Evolutionary conservation across 2,329 filamentous ascomycete genomes (phyloP).

Genomic region (Chalara sp.): DNA sequence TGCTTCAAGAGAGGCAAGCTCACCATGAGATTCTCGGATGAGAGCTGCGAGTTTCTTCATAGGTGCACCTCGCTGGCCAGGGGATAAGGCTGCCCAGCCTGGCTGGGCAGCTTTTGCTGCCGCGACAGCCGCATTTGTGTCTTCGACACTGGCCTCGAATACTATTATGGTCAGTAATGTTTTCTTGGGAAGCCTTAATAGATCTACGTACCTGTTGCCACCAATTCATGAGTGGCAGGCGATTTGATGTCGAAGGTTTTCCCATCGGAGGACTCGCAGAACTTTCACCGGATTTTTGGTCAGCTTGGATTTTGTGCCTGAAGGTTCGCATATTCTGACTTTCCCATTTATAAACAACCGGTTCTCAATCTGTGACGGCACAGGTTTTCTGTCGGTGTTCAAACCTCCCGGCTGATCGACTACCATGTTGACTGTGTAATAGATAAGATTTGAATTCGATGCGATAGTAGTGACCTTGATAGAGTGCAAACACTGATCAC

Average conservation of each 20-base stretch:
- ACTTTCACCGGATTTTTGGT: slow-evolving; percentile 26
- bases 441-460: too few species aligned
- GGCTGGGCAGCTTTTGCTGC: slow-evolving; percentile 38
- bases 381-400: too few species aligned
- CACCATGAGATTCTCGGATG: slow-evolving; percentile 32
- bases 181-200: not conserved
- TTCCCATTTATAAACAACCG: not conserved
- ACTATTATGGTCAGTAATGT: slow-evolving; percentile 22
- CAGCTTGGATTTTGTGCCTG: not conserved
- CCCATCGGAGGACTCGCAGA: slow-evolving; percentile 35
- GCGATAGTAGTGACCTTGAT: too few species aligned
- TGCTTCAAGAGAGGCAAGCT: slow-evolving; percentile 39
- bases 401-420: too few species aligned
- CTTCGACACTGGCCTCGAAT: slow-evolving; percentile 36
- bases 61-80: slow-evolving; percentile 32
- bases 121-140: slow-evolving; percentile 36
- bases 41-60: slow-evolving; percentile 40
- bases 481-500: too few species aligned
- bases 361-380: not conserved
- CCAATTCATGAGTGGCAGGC: slow-evolving; percentile 33
- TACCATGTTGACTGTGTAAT: too few species aligned
- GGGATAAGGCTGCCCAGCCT: slow-evolving; percentile 36
- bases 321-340: not conserved
- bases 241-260: slow-evolving; percentile 39
- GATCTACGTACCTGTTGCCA: slow-evolving; percentile 23